phyloP scores from a whole-genome alignment of 1,284 basidiomycete genomes.

The Ustilago trichophora region DNA sequence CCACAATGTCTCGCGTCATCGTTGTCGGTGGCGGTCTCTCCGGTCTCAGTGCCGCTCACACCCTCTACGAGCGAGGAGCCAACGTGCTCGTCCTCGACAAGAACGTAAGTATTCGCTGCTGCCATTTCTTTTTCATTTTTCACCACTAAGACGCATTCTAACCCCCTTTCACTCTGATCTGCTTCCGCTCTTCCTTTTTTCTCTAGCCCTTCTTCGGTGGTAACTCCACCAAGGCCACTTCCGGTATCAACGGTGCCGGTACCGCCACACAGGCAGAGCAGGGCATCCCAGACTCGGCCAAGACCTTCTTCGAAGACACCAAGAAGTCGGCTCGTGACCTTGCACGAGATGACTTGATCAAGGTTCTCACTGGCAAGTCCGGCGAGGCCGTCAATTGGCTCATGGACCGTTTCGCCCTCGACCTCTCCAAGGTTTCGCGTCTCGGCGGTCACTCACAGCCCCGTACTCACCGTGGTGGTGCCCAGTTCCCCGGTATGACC shows the following conservation, averaged over 20 bases:
- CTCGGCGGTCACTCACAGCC: constrained; percentile 94
- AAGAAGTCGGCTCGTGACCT: constrained; percentile 86
- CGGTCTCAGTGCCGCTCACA: constrained; percentile 66
- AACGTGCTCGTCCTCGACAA: constrained; percentile 74
- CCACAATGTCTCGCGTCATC: constrained; percentile 48
- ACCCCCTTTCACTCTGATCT: too few species aligned
- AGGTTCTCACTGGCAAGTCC: constrained; percentile 90
- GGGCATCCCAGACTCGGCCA: constrained; percentile 60
- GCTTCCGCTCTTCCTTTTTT: not conserved
- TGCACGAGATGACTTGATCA: constrained; percentile 93
- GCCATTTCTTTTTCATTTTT: not conserved
- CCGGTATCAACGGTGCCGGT: constrained; percentile 63
- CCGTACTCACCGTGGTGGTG: constrained; percentile 90
- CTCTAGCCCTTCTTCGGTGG: constrained; percentile 52
- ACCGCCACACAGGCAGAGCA: constrained; percentile 55
- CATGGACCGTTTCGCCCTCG: constrained; percentile 72
- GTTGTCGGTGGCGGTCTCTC: constrained; percentile 65
- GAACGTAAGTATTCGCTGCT: constrained; percentile 35
- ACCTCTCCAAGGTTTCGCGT: constrained; percentile 92
- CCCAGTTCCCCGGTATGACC: constrained; percentile 67
- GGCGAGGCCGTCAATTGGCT: constrained; percentile 96
- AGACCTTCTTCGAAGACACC: constrained; percentile 88
- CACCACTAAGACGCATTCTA: too few species aligned
- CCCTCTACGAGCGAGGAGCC: constrained; percentile 89
- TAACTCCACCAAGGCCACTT: constrained; percentile 62